Base-by-base conservation (phyloP, 2,329 filamentous ascomycete genomes). In the Monosporascus sp. region DNA sequence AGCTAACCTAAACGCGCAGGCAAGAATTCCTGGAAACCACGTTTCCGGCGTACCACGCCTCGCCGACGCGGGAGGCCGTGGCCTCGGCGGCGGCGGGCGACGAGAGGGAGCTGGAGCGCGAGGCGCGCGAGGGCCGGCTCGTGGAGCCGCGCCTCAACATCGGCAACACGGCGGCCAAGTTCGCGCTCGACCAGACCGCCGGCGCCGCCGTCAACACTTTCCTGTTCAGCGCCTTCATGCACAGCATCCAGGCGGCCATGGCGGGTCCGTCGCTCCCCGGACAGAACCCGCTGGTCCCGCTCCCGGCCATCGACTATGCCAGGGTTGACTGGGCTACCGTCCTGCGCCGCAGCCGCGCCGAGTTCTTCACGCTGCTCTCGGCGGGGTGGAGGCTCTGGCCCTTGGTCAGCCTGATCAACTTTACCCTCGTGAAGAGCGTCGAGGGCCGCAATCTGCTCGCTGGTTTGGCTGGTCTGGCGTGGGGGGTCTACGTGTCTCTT, bases 371-470 rank as follows among this genome's bases (percentile, higher is more conserved):
- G 0, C 75, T 93, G 52, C 75, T 90, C 60, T 64, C 73, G 45
- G 89, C 90, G 0, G 86, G 89, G 1, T 83, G 86, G 71, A 85
- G 81, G 64, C 75, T 92, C 53, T 90, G 89, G 82, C 89, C 89
- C 1, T 61, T 79, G 3, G 83, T 92, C 22, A 87, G 84, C 57
- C 65, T 88, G 18, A 65, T 89, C 56, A 88, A 88, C 74, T 91
- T 88, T 64, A 78, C 84, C 2, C 67, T 80, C 20, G 72, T 90
- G 54, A 79, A 88, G 58, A 88, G 85, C n/a, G 81, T 90, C 3
- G 80, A 90, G 62, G 78, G 79, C 50, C 77, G 89, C 38, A 85
- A 88, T 49, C 71, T 92, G 36, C 80, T 91, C 56, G 87, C 84
- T n/a, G 83, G 84, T 59, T 68, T 86, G 49, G 87, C 86, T 18